A percentile compares a stretch with the other conserved stretches of the same genome.
Conservation (phyloP, 139 green algal species). For the Ostreobium quekettii region DNA sequence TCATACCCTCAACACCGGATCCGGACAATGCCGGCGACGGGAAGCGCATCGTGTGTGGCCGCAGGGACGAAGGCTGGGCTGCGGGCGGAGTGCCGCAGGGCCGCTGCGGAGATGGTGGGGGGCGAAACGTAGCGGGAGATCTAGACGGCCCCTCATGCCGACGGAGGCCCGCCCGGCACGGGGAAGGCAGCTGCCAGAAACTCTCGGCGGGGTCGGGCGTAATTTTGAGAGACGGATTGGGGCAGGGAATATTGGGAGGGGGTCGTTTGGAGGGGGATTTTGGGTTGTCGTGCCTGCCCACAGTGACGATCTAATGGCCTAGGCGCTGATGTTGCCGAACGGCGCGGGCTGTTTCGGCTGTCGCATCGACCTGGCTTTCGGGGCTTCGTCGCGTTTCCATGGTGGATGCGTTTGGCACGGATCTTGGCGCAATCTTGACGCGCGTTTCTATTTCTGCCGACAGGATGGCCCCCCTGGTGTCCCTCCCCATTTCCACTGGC, state of each 20-base stretch:
- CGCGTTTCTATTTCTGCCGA: not conserved
- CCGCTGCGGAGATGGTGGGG: too few species aligned
- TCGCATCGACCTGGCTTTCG: too few species aligned
- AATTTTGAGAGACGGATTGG: not conserved
- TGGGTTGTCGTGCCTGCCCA: too few species aligned
- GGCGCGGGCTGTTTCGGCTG: too few species aligned
- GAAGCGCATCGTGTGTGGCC: slow-evolving; percentile 21
- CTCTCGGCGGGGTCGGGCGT: not conserved
- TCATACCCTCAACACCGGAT: slow-evolving; percentile 32
- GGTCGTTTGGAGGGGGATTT: too few species aligned
- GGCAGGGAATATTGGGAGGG: too few species aligned
- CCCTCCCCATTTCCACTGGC: not conserved
- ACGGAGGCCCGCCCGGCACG: not conserved
- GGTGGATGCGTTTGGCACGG: not conserved
- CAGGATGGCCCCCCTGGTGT: not conserved
- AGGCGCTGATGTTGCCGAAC: too few species aligned
- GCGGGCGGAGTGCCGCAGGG: too few species aligned
- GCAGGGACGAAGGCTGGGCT: not conserved
- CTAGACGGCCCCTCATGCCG: not conserved
- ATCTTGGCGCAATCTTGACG: too few species aligned
- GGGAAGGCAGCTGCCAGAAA: not conserved
- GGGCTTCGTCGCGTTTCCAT: not conserved
- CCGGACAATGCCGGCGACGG: slow-evolving; percentile 36
- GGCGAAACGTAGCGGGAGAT: not conserved
- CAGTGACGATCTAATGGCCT: too few species aligned